Percentiles rank a stretch among this genome's conserved stretches.
These are phyloP conservation scores for Mucor indicus DNA, from an alignment of 371 early-diverging fungal species.

Conservation along the genomic window DNA sequence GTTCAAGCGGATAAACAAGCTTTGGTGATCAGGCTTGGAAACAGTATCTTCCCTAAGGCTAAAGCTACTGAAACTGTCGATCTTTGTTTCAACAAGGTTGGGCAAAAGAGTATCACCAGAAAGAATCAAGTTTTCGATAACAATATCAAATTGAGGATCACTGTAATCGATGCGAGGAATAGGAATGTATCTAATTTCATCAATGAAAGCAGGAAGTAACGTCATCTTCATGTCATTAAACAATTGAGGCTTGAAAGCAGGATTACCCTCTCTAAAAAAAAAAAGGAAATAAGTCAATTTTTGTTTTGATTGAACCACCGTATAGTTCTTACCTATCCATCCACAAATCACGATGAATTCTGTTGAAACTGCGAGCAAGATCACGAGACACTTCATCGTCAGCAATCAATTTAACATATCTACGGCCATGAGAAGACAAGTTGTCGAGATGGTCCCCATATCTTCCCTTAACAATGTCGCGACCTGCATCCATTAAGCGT, in stretches of 20 bases:
- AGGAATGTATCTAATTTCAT: conserved; percentile 60
- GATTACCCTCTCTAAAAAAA: conserved; percentile 37
- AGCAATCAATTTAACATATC: conserved; percentile 23
- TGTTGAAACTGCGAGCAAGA: conserved; percentile 16
- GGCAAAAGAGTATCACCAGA: conserved; percentile 60
- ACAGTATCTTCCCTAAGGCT: conserved; percentile 28
- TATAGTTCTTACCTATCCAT: conserved; percentile 24
- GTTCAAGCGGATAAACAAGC: conserved; percentile 25
- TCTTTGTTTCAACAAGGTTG: conserved; percentile 49
- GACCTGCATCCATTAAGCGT: conserved; percentile 22
- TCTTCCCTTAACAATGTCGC: conserved; percentile 18
- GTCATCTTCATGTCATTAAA: conserved; percentile 55
- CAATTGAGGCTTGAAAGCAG: conserved; percentile 58
- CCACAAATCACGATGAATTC: conserved; percentile 39
- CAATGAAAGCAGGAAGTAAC: conserved; percentile 49
- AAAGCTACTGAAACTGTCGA: conserved; percentile 37
- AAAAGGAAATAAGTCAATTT: not conserved
- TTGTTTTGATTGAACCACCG: not conserved
- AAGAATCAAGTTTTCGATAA: conserved; percentile 59
- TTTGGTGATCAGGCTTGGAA: conserved; percentile 44
- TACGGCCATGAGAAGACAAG: conserved; percentile 16
- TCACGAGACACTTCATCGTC: conserved; percentile 34
- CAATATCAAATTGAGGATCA: conserved; percentile 54
- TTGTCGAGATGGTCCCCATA: conserved; percentile 22
- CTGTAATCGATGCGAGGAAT: conserved; percentile 66